Percentiles rank a stretch among this genome's conserved stretches.
Evolutionary conservation across 305 asterid genomes (phyloP).

Genomic region (Rubia peregrina): DNA sequence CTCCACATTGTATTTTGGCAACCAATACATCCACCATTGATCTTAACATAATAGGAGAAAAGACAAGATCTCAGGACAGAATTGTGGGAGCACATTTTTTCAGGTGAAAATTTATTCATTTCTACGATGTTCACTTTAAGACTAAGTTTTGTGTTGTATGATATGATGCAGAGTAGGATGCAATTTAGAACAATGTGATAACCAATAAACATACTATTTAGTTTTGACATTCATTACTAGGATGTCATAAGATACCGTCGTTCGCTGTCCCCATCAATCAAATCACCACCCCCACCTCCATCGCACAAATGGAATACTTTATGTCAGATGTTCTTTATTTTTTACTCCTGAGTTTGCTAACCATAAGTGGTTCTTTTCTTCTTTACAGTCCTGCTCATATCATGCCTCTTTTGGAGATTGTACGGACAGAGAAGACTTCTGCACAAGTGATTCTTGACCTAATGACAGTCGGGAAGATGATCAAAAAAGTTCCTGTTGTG

Average conservation of each 20-base stretch:
- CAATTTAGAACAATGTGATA: background rate
- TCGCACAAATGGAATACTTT: no score
- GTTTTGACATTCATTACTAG: background rate
- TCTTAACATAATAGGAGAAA: conserved; percentile 67
- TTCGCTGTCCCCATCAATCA: no score
- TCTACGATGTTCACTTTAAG: conserved; percentile 3
- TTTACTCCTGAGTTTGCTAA: no score
- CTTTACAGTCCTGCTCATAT: conserved; percentile 91
- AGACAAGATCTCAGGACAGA: conserved; percentile 73
- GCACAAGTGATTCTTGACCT: conserved; percentile 82
- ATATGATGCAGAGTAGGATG: background rate
- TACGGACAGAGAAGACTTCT: conserved; percentile 80
- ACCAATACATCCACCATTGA: conserved; percentile 93
- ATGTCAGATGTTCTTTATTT: no score
- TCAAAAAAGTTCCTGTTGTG: conserved; percentile 88
- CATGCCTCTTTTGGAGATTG: conserved; percentile 94
- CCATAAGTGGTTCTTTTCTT: conserved; percentile 12
- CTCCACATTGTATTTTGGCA: conserved; percentile 88
- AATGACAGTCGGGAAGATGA: conserved; percentile 74
- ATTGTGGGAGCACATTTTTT: conserved; percentile 96
- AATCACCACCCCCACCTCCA: no score
- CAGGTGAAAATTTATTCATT: conserved; percentile 42
- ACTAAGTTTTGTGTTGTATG: background rate
- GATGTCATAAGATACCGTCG: background rate
- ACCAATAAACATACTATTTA: background rate